Evolutionary conservation across 345 rosid species (phyloP).

Genomic region (Eucalyptus viminalis): DNA sequence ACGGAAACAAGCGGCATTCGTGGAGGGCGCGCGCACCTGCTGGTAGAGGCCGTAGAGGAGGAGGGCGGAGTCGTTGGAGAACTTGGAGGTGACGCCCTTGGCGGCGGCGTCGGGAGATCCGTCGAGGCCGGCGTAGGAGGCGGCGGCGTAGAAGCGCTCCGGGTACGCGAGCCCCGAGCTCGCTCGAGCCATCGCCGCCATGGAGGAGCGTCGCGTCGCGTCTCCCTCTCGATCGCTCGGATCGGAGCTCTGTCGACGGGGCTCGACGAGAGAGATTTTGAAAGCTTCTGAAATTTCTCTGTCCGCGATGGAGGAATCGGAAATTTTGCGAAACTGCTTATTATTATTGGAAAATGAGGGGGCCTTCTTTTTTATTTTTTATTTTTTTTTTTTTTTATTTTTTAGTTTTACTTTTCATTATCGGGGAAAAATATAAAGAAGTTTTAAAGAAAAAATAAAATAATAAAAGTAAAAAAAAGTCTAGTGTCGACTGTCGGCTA

Average conservation of each 20-base stretch:
- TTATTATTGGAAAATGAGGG: not conserved
- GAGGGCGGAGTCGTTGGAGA: constrained; percentile 66
- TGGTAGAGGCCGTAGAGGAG: constrained; percentile 83
- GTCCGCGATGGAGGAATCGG: not conserved
- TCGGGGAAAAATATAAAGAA: not conserved
- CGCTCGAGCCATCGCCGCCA: constrained; percentile 42
- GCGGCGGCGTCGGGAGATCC: constrained; percentile 55
- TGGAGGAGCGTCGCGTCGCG: not conserved
- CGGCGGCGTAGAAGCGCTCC: constrained; percentile 94
- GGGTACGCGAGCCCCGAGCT: constrained; percentile 96
- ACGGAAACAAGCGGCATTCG: not conserved
- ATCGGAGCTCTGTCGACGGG: not conserved
- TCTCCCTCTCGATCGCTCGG: not conserved
- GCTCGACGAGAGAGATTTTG: not conserved
- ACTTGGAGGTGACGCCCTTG: constrained; percentile 54
- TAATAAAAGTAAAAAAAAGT: not conserved
- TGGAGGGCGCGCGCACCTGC: constrained; percentile 34
- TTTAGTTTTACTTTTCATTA: not conserved
- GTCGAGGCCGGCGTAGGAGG: constrained; percentile 75
- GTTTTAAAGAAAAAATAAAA: not conserved
- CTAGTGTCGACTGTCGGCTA: not conserved
- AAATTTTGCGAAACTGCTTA: not conserved
- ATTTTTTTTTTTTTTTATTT: not conserved
- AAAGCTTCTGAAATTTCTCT: not conserved
- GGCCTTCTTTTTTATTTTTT: not conserved